Percentiles rank a stretch among this genome's conserved stretches.
Evolutionary conservation across 2,329 filamentous ascomycete species (phyloP).

Genomic region (Fusarium dlaminii): DNA sequence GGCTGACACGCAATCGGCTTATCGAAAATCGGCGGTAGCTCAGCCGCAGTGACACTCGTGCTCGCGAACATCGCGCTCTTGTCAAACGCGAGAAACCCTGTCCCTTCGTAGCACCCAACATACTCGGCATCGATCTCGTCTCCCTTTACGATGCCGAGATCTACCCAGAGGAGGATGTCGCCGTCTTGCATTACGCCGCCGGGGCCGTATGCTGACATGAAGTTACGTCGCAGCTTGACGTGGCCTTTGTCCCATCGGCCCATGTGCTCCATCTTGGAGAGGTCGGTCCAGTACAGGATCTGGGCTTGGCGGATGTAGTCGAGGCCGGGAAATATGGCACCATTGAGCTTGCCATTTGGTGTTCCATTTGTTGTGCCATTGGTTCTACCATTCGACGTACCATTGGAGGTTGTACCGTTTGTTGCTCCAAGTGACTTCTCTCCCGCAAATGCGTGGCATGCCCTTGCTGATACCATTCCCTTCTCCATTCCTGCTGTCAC

Average conservation of each 20-base stretch:
- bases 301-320: slow-evolving; percentile 23
- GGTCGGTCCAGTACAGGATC: slow-evolving; percentile 26
- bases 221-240: slow-evolving; percentile 18
- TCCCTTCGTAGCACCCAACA: slow-evolving; percentile 24
- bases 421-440: not conserved
- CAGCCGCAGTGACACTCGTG: not conserved
- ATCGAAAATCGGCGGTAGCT: not conserved
- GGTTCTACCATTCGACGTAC: accelerated
- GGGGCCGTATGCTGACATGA: slow-evolving; percentile 20
- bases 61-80: slow-evolving; percentile 3
- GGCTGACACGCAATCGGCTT: not conserved
- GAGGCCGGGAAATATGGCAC: not conserved
- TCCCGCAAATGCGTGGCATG: slow-evolving; percentile 1
- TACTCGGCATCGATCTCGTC: slow-evolving; percentile 30
- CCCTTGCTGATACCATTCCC: not conserved
- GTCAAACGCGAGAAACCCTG: slow-evolving; percentile 34
- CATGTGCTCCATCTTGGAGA: slow-evolving; percentile 27
- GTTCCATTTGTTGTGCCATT: not conserved
- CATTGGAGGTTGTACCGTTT: not conserved
- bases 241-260: slow-evolving; percentile 29
- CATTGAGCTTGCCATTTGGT: not conserved
- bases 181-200: slow-evolving; percentile 12
- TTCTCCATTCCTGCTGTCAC: not conserved
- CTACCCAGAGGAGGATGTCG: slow-evolving; percentile 29
- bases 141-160: slow-evolving; percentile 21